Conservation (phyloP, 208 protist species). For the Acanthamoeba quina region DNA sequence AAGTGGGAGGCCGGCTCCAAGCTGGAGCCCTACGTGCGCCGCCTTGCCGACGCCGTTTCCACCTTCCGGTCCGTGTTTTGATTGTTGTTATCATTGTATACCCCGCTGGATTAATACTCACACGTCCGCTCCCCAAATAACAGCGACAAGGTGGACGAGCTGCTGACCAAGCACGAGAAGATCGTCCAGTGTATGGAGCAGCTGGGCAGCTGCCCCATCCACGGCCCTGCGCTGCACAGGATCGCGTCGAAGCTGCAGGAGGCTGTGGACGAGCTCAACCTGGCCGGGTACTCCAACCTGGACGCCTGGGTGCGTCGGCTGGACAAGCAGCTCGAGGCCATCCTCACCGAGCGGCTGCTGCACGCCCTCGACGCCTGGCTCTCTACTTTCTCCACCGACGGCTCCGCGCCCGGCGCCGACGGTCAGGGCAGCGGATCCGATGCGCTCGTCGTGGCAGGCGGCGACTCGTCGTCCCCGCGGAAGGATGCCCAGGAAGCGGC, state of each 20-base stretch:
- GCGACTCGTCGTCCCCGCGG: background rate
- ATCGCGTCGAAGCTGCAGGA: constrained; percentile 86
- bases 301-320: constrained; percentile 86
- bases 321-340: constrained; percentile 83
- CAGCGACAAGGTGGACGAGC: constrained; percentile 83
- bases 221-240: constrained; percentile 9
- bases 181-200: constrained; percentile 83
- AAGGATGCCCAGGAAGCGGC: background rate
- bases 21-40: constrained; percentile 86
- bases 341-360: constrained; percentile 84
- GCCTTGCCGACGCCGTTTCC: constrained; percentile 83
- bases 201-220: constrained; percentile 83
- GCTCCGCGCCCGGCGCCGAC: background rate
- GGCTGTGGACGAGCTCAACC: constrained; percentile 89
- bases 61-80: constrained; percentile 86
- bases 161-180: constrained; percentile 78
- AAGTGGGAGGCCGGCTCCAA: constrained; percentile 83
- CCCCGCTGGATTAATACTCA: too few species aligned
- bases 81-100: background rate
- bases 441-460: background rate
- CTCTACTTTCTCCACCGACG: constrained; percentile 72
- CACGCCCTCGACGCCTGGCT: constrained; percentile 86
- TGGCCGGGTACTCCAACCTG: constrained; percentile 88
- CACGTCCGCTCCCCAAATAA: too few species aligned
- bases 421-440: background rate